These are phyloP conservation scores for Fusarium musae DNA, from an alignment of 2,329 filamentous ascomycete species.

Conservation along the genomic window DNA sequence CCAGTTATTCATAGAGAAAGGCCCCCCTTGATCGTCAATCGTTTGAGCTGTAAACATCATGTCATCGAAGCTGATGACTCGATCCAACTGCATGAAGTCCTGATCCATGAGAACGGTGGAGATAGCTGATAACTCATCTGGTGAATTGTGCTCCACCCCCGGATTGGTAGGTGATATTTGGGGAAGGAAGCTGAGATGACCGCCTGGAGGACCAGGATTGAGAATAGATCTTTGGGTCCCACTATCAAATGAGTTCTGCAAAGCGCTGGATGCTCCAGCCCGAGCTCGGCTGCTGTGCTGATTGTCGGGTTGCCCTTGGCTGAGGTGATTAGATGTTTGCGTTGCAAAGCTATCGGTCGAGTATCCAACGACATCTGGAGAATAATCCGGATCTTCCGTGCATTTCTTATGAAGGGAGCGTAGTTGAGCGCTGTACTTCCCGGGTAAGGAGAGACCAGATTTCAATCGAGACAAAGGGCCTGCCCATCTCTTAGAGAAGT, in stretches of 20 bases:
- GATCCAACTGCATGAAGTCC: conserved; percentile 48
- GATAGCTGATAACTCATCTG: conserved; percentile 46
- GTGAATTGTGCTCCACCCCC: conserved; percentile 6
- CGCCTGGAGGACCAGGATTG: not conserved
- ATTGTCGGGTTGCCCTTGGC: accelerated
- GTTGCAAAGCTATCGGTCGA: conserved; percentile 16
- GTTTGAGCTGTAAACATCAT: conserved; percentile 47
- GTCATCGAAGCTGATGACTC: conserved; percentile 51
- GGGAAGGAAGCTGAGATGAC: conserved; percentile 10
- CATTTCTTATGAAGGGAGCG: conserved; percentile 12
- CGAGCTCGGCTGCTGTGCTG: not conserved
- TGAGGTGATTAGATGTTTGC: accelerated
- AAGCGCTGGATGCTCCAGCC: accelerated
- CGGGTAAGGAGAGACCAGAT: not conserved
- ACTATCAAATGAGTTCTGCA: not conserved
- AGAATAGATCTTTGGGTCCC: not conserved
- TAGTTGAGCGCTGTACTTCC: conserved; percentile 21
- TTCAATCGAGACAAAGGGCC: conserved; percentile 17
- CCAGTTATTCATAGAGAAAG: conserved; percentile 19
- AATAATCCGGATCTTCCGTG: not conserved
- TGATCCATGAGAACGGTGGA: conserved; percentile 48
- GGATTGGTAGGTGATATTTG: conserved; percentile 24
- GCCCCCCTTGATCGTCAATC: conserved; percentile 10
- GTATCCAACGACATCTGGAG: conserved; percentile 27
- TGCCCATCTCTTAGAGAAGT: conserved; percentile 46